A percentile compares a stretch with the other conserved stretches of the same genome.
Conservation (phyloP, 2,329 filamentous ascomycete genomes). For the Erysiphe pulchra region DNA sequence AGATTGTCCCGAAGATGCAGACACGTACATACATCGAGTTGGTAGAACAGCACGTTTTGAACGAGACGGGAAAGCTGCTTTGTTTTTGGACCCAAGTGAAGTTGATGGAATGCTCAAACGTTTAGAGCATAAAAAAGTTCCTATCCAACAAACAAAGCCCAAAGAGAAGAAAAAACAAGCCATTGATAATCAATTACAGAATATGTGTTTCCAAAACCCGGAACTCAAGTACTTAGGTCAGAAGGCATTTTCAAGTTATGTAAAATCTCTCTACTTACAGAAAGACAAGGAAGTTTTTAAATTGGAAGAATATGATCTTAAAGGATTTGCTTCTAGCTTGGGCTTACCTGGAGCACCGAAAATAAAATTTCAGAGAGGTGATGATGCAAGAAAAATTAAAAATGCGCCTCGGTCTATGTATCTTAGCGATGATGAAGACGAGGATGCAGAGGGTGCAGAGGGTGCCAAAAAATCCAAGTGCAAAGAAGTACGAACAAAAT, state of each 20-base stretch:
- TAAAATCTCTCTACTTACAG: conserved; percentile 62
- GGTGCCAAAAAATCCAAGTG: conserved; percentile 25
- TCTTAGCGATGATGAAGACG: conserved; percentile 34
- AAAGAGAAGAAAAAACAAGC: conserved; percentile 71
- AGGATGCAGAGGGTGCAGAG: conserved; percentile 29
- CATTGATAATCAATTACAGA: conserved; percentile 66
- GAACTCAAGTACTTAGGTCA: conserved; percentile 87
- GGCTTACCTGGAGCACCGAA: conserved; percentile 77
- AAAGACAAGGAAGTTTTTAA: conserved; percentile 84
- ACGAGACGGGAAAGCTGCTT: conserved; percentile 58
- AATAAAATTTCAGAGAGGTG: conserved; percentile 80
- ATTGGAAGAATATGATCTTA: conserved; percentile 56
- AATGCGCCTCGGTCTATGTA: conserved; percentile 50
- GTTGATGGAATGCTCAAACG: conserved; percentile 74
- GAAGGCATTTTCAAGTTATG: conserved; percentile 85
- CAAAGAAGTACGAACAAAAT: conserved; percentile 65
- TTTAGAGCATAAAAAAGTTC: conserved; percentile 71
- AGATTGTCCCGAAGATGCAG: conserved; percentile 89
- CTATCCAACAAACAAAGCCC: conserved; percentile 65
- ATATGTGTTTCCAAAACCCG: conserved; percentile 86
- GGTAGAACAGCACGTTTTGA: conserved; percentile 88
- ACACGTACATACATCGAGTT: conserved; percentile 93
- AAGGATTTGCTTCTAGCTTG: conserved; percentile 62
- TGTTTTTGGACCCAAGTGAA: conserved; percentile 83
- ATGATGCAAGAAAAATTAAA: conserved; percentile 67